Conservation (phyloP, 2,329 filamentous ascomycete species). For the Capronia coronata region DNA sequence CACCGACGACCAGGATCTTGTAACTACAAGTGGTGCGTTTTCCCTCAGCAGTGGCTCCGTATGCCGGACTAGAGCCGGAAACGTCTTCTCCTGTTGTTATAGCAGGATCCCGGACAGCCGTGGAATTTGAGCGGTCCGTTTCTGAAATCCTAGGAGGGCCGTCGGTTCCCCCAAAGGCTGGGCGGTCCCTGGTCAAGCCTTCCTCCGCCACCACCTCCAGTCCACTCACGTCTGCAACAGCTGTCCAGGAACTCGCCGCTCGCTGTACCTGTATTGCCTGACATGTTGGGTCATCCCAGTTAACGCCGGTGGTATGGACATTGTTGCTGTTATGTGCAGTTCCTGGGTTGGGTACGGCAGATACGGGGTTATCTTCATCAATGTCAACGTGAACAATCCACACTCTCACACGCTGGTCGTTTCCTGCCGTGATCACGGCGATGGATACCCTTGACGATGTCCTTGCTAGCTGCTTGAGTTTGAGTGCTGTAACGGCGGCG, state of each 20-base stretch:
- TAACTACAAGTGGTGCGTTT: neutral
- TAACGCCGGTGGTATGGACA: slow-evolving; percentile 1
- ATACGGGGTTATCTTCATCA: slow-evolving; percentile 1
- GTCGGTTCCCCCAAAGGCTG: too few relatives aligned
- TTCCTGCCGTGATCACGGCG: slow-evolving; percentile 37
- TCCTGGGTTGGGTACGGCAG: neutral
- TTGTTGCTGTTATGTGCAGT: neutral
- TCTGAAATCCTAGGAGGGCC: too few relatives aligned
- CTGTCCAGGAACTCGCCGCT: slow-evolving; percentile 20
- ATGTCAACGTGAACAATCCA: slow-evolving; percentile 36
- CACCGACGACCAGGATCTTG: slow-evolving; percentile 22
- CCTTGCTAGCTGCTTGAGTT: slow-evolving; percentile 28
- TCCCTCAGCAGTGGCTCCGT: too few relatives aligned
- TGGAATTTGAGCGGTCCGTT: neutral
- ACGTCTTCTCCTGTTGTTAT: too few relatives aligned
- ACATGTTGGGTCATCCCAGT: neutral
- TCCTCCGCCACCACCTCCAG: slow-evolving; percentile 14
- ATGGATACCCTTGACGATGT: slow-evolving; percentile 17
- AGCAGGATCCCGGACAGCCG: neutral
- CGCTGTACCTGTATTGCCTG: slow-evolving; percentile 15
- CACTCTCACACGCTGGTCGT: slow-evolving; percentile 43
- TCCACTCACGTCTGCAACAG: slow-evolving; percentile 26
- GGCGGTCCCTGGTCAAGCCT: neutral
- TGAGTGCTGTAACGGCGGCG: slow-evolving; percentile 39
- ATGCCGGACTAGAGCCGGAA: too few relatives aligned